These are phyloP conservation scores for Cordyceps cateniannulata DNA, from an alignment of 2,329 filamentous ascomycete species.

Conservation along the genomic window DNA sequence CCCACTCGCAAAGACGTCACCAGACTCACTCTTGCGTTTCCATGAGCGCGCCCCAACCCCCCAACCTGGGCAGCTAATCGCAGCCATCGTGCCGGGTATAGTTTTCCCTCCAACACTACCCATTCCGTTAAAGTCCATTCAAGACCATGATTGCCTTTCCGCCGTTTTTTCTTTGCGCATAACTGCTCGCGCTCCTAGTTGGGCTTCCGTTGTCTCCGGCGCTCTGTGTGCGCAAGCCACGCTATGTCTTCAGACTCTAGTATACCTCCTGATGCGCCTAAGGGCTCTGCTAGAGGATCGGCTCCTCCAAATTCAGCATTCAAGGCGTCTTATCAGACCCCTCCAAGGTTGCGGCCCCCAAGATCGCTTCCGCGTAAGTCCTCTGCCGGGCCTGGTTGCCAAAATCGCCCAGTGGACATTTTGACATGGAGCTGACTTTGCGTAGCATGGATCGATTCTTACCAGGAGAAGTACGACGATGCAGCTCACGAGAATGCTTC, in stretches of 20 bases:
- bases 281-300: conserved; percentile 1
- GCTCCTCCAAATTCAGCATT: conserved; percentile 12
- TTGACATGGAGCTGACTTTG: conserved; percentile 8
- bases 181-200: background rate
- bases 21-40: background rate
- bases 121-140: background rate
- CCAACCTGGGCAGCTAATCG: conserved; percentile 1
- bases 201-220: background rate
- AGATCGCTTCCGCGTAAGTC: conserved; percentile 26
- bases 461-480: conserved; percentile 34
- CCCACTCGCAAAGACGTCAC: conserved; percentile 3
- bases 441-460: conserved; percentile 45
- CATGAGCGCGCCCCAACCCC: background rate
- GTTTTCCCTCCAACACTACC: background rate
- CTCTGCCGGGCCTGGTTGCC: background rate
- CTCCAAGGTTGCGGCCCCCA: conserved; percentile 20
- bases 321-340: conserved; percentile 13
- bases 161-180: background rate
- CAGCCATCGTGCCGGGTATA: background rate
- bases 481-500: conserved; percentile 32
- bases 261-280: background rate
- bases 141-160: background rate
- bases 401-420: conserved; percentile 14
- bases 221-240: background rate
- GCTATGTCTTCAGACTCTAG: background rate